Evolutionary conservation across 495 filamentous ascomycete genomes (phyloP).

Genomic region (Aspergillus steynii): DNA sequence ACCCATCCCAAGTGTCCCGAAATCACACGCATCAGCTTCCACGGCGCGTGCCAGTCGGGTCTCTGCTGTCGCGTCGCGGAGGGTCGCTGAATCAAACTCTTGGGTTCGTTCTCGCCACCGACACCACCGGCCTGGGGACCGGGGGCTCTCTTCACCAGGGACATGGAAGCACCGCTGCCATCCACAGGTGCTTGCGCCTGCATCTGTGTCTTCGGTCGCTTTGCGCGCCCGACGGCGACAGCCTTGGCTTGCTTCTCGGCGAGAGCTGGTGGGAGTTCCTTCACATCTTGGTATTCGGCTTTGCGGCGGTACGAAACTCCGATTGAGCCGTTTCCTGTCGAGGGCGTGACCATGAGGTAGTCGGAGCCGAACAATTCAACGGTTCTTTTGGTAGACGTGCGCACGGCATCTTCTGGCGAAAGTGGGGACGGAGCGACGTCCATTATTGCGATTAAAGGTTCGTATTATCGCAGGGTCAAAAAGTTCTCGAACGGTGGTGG

Average conservation of each 20-base stretch:
- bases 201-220: slow-evolving; percentile 50
- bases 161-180: slow-evolving; percentile 43
- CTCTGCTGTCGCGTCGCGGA: slow-evolving; percentile 69
- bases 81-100: slow-evolving; percentile 65
- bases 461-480: slow-evolving; percentile 3
- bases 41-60: slow-evolving; percentile 95
- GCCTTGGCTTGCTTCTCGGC: slow-evolving; percentile 80
- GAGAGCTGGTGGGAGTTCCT: slow-evolving; percentile 78
- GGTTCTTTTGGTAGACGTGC: slow-evolving; percentile 66
- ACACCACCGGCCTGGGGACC: slow-evolving; percentile 28
- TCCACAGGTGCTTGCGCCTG: slow-evolving; percentile 29
- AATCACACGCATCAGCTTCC: slow-evolving; percentile 98
- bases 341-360: slow-evolving; percentile 54
- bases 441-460: slow-evolving; percentile 20
- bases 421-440: slow-evolving; percentile 33
- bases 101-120: slow-evolving; percentile 42
- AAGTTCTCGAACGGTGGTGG: slow-evolving; percentile 6
- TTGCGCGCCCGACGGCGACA: slow-evolving; percentile 54
- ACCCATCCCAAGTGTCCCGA: slow-evolving; percentile 98
- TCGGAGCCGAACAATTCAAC: slow-evolving; percentile 61
- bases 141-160: slow-evolving; percentile 43
- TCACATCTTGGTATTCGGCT: slow-evolving; percentile 79
- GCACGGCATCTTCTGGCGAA: slow-evolving; percentile 48
- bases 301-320: slow-evolving; percentile 62
- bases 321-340: slow-evolving; percentile 44